These are phyloP conservation scores for Conidiobolus incongruus DNA, from an alignment of 371 early-diverging fungal species.

Conservation along the genomic window DNA sequence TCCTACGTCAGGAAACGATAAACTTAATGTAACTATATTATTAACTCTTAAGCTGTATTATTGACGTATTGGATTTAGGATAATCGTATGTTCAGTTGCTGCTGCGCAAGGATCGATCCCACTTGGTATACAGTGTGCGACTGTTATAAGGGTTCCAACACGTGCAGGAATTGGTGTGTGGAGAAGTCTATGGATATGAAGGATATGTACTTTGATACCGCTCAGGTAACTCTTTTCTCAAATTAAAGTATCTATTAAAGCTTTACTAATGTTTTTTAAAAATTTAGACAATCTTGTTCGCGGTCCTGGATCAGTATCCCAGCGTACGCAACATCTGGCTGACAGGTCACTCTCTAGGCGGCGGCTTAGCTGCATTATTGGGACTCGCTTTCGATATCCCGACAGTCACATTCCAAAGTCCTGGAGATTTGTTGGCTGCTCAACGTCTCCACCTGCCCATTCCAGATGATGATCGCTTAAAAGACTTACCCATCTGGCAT, in stretches of 20 bases:
- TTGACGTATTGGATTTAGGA: slow-evolving; percentile 29
- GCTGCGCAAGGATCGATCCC: slow-evolving; percentile 79
- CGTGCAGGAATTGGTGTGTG: slow-evolving; percentile 41
- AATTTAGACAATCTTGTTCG: slow-evolving; percentile 24
- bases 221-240: slow-evolving; percentile 21
- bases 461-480: slow-evolving; percentile 19
- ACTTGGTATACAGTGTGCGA: slow-evolving; percentile 70
- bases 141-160: slow-evolving; percentile 33
- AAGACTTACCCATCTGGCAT: slow-evolving; percentile 63
- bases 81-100: slow-evolving; percentile 89
- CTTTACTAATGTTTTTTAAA: background rate
- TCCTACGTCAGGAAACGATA: slow-evolving; percentile 58
- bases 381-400: slow-evolving; percentile 75
- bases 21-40: slow-evolving; percentile 33
- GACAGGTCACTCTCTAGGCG: slow-evolving; percentile 89
- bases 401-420: slow-evolving; percentile 65
- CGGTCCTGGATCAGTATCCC: slow-evolving; percentile 36
- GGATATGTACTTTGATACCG: slow-evolving; percentile 62
- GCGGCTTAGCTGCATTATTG: slow-evolving; percentile 54
- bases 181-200: slow-evolving; percentile 23
- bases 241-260: background rate
- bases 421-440: slow-evolving; percentile 70
- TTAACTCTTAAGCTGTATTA: background rate
- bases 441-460: slow-evolving; percentile 51
- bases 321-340: slow-evolving; percentile 54